Conservation (phyloP, 495 filamentous ascomycete genomes). For the Daldinia loculata region DNA sequence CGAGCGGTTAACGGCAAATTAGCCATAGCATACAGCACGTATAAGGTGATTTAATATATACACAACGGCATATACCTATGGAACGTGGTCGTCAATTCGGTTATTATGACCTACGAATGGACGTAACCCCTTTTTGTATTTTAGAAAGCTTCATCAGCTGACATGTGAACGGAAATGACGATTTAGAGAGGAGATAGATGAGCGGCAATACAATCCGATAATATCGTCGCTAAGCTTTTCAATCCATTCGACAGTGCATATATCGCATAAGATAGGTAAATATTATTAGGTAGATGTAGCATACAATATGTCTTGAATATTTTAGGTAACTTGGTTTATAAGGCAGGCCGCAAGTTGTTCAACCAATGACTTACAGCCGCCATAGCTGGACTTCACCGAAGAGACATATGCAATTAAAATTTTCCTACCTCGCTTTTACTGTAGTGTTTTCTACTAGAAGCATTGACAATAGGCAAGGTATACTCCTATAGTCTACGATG, state of each 20-base stretch:
- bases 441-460: no score
- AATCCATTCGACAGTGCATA: no score
- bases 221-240: no score
- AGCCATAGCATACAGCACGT: slow-evolving; percentile 2
- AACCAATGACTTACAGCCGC: no score
- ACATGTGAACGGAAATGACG: neutral
- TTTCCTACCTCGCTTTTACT: no score
- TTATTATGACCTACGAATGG: neutral
- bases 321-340: neutral
- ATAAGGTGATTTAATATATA: slow-evolving; percentile 1
- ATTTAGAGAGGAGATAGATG: neutral
- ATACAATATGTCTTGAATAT: neutral
- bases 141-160: no score
- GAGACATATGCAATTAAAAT: no score
- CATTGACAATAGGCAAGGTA: no score
- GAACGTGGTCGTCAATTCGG: slow-evolving; percentile 8
- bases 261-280: no score
- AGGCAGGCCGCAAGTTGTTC: neutral
- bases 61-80: slow-evolving; percentile 5
- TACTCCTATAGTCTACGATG: no score
- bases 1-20: slow-evolving; percentile 2
- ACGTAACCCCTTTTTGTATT: neutral
- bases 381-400: neutral
- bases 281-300: no score
- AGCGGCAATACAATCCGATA: no score